Evolutionary conservation across 768 basidiomycete species (phyloP).

Genomic region (Tylopilus sp.): DNA sequence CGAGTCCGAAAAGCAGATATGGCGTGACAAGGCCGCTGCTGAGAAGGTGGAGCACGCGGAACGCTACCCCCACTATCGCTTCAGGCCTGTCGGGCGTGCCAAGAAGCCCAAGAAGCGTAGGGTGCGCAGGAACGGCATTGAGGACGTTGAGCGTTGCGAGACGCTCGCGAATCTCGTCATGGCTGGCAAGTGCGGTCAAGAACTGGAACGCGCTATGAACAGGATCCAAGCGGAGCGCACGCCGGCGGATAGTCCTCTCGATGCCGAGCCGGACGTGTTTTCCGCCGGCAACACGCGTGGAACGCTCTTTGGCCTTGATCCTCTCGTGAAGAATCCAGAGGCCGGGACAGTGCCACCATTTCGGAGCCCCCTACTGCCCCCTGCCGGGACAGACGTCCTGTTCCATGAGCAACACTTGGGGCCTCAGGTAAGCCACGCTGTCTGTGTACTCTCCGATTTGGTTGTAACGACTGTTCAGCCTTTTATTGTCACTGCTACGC

Average conservation of each 20-base stretch:
- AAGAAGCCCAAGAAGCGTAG: slow-evolving; percentile 47
- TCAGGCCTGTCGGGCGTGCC: slow-evolving; percentile 42
- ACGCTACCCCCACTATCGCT: slow-evolving; percentile 54
- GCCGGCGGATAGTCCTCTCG: not conserved
- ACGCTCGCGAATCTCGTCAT: slow-evolving; percentile 49
- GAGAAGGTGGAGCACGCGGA: slow-evolving; percentile 49
- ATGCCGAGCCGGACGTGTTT: slow-evolving; percentile 1
- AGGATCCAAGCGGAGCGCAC: slow-evolving; percentile 23
- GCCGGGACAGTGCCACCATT: slow-evolving; percentile 19
- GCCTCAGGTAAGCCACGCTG: slow-evolving; percentile 13
- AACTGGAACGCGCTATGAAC: slow-evolving; percentile 44
- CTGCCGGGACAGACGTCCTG: slow-evolving; percentile 3
- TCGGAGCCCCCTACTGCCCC: slow-evolving; percentile 31
- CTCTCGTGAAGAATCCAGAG: not conserved
- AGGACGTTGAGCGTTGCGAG: slow-evolving; percentile 48
- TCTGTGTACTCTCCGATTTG: not conserved
- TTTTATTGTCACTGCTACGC: not conserved
- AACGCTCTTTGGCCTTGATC: not conserved
- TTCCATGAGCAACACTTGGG: not conserved
- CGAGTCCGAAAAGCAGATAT: slow-evolving; percentile 47
- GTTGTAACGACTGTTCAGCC: slow-evolving; percentile 10
- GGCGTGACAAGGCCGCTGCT: slow-evolving; percentile 46
- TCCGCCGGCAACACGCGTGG: not conserved
- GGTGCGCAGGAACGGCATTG: slow-evolving; percentile 46
- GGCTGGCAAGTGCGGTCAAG: slow-evolving; percentile 47